Evolutionary conservation across 2,329 filamentous ascomycete species (phyloP).

Genomic region (Colletotrichum brevisporum): DNA sequence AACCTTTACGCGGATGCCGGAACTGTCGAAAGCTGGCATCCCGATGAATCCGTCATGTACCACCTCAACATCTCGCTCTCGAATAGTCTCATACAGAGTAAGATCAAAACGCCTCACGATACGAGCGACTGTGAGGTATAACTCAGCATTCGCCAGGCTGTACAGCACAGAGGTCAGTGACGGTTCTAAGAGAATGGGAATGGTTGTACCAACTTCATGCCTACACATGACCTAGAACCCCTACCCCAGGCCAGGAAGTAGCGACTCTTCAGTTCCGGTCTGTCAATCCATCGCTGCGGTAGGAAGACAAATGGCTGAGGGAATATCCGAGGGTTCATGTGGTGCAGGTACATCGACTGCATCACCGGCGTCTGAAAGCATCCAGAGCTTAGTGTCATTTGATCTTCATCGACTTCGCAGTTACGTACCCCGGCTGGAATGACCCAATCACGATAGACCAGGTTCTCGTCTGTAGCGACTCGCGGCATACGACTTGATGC

Average conservation of each 20-base stretch:
- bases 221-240: background rate
- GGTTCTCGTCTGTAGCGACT: background rate
- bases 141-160: background rate
- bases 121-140: background rate
- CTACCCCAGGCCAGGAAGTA: background rate
- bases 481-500: background rate
- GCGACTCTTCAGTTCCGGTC: background rate
- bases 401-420: background rate
- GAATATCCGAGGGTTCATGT: background rate
- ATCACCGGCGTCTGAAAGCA: background rate
- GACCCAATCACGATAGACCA: background rate
- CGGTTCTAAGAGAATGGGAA: background rate
- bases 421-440: background rate
- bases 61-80: background rate
- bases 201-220: background rate
- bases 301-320: background rate
- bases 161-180: background rate
- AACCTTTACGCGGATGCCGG: background rate
- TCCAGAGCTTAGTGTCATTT: background rate
- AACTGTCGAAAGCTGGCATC: background rate
- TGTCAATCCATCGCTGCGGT: background rate
- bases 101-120: background rate
- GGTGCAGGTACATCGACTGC: background rate
- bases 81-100: background rate
- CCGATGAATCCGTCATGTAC: background rate